Evolutionary conservation across 2,329 filamentous ascomycete species (phyloP).

Genomic region (Trichoderma atroviride): DNA sequence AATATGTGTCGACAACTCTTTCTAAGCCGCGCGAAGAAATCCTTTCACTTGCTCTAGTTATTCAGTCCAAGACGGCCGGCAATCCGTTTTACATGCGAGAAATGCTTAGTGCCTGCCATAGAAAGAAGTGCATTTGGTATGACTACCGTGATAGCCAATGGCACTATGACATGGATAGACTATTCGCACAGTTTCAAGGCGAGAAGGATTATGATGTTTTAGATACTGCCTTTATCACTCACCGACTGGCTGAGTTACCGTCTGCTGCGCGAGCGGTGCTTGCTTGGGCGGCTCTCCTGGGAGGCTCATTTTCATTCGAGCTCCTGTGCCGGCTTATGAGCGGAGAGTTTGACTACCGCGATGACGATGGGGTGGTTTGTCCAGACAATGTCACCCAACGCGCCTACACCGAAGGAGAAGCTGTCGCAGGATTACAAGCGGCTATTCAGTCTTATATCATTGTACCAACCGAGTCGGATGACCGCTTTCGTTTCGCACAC

Average conservation of each 20-base stretch:
- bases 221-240: slow-evolving; percentile 79
- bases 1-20: slow-evolving; percentile 81
- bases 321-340: slow-evolving; percentile 76
- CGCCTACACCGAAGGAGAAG: slow-evolving; percentile 64
- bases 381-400: background rate
- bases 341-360: slow-evolving; percentile 67
- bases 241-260: slow-evolving; percentile 76
- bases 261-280: slow-evolving; percentile 74
- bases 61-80: slow-evolving; percentile 85
- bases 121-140: slow-evolving; percentile 88
- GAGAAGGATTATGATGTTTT: slow-evolving; percentile 78
- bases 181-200: slow-evolving; percentile 82
- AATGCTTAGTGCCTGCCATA: slow-evolving; percentile 84
- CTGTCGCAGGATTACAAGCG: slow-evolving; percentile 77
- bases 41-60: slow-evolving; percentile 75
- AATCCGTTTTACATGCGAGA: slow-evolving; percentile 92
- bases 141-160: slow-evolving; percentile 81
- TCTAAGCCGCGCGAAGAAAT: slow-evolving; percentile 73
- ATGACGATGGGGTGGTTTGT: slow-evolving; percentile 36
- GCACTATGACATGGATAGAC: slow-evolving; percentile 81
- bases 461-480: slow-evolving; percentile 79
- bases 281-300: slow-evolving; percentile 83
- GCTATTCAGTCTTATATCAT: slow-evolving; percentile 81
- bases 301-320: slow-evolving; percentile 80
- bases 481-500: slow-evolving; percentile 85